Evolutionary conservation across 129 eudicot genomes (phyloP), one percentile per base, ranked within the genome.

Genomic region (Logfia minima): DNA sequence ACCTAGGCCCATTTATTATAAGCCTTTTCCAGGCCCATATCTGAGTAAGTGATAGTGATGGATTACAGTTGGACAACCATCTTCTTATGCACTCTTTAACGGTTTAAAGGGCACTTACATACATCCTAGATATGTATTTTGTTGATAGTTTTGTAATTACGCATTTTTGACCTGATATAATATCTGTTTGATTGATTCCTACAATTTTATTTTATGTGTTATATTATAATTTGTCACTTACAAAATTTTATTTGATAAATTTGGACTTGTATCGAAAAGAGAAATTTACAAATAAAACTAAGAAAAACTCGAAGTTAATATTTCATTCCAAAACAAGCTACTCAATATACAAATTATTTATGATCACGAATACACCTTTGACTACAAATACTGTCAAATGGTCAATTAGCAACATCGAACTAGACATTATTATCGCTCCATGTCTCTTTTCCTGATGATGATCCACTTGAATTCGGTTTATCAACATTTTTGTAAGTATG

Each of bases 401-500:
- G 11, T 66, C 53, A n/a, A 24, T 13, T 65, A 52, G 32, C 35
- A 18, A 74, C 80, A 74, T 14, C 8, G 14, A 56, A 48, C 80
- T 77, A 90, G 35, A 92, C 98, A 80, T 85, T 88, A 80, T 71
- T 82, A 82, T 79, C 78, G 31, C 75, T 88, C 78, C 82, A 79
- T 61, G 55, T 70, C 35, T 88, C 76, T 28, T 87, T 74, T 51
- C 67, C 83, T 3, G 78, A 71, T 9, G 70, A 23, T 4, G 86
- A 76, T 45, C 61, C 83, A 23, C 63, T 75, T 22, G 76, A 66
- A 59, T 1, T 58, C 48, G 14, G 81, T 28, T 74, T 78, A 77
- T 65, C 92, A 71, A 51, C 75, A 0, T 59, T 80, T 39, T 85
- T 88, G 83, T 53, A 77, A 0, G 89, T 48, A 14, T 85, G 90